These are phyloP conservation scores for Dendrostoma leiphaemia DNA, from an alignment of 2,329 filamentous ascomycete genomes.

Conservation along the genomic window DNA sequence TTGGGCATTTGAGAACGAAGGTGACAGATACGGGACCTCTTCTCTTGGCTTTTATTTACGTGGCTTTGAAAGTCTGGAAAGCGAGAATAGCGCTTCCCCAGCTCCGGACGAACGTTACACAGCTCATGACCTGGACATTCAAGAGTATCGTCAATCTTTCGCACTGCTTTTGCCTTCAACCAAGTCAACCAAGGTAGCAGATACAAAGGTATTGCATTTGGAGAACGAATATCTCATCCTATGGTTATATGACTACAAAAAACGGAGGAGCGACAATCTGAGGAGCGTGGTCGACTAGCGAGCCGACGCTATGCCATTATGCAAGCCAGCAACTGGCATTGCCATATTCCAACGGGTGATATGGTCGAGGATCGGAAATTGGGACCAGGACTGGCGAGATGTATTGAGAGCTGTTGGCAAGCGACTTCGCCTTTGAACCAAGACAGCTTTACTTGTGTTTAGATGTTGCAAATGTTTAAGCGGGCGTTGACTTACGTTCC, in stretches of 20 bases:
- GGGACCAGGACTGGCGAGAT: not conserved
- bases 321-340: not conserved
- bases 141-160: not conserved
- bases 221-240: not conserved
- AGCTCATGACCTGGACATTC: not conserved
- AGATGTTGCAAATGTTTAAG: not conserved
- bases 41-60: too few species aligned
- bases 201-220: not conserved
- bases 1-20: too few species aligned
- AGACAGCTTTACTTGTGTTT: too few species aligned
- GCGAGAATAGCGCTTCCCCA: too few species aligned
- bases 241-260: not conserved
- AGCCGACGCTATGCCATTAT: not conserved
- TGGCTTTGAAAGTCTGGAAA: too few species aligned
- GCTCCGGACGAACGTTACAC: not conserved
- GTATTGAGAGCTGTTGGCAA: not conserved
- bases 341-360: not conserved
- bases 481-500: not conserved
- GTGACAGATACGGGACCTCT: too few species aligned
- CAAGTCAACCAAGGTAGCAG: not conserved
- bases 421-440: not conserved
- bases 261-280: not conserved
- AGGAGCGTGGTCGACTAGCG: too few species aligned
- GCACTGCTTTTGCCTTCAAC: too few species aligned
- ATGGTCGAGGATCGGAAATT: not conserved